Percentiles rank a stretch among this genome's conserved stretches.
Evolutionary conservation across 108 stramenopile genomes (phyloP).

Genomic region (Epipyxis sp.): DNA sequence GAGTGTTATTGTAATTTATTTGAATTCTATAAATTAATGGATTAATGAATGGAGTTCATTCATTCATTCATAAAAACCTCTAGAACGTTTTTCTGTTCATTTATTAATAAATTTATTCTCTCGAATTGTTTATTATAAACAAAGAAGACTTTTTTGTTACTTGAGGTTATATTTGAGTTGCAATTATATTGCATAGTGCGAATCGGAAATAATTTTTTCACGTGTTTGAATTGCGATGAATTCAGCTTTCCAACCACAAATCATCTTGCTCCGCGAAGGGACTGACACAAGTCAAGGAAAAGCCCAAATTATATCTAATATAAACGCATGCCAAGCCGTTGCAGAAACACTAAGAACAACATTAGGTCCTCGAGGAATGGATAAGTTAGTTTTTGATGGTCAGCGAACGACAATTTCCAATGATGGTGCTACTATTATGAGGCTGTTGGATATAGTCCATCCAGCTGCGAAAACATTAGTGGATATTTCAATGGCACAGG

Average conservation of each 20-base stretch:
- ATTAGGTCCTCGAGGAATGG: constrained; percentile 98
- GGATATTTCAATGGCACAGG: constrained; percentile 92
- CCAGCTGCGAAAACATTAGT: constrained; percentile 96
- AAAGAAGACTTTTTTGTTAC: too few relatives aligned
- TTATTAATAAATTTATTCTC: too few relatives aligned
- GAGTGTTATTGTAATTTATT: too few relatives aligned
- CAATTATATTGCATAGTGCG: too few relatives aligned
- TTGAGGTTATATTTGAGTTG: too few relatives aligned
- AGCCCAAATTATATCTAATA: constrained; percentile 95
- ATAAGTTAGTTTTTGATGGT: constrained; percentile 91
- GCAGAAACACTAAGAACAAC: constrained; percentile 91
- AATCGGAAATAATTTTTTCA: too few relatives aligned
- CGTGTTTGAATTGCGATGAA: too few relatives aligned
- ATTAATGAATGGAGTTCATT: too few relatives aligned
- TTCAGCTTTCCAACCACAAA: constrained; percentile 64
- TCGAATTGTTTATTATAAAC: too few relatives aligned
- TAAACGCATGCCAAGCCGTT: constrained; percentile 97
- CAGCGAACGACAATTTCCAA: constrained; percentile 86
- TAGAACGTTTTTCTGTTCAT: too few relatives aligned
- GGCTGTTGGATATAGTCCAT: constrained; percentile 93
- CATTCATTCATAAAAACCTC: too few relatives aligned
- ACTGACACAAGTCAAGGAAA: constrained; percentile 97
- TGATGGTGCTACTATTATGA: constrained; percentile 98
- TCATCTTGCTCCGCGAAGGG: constrained; percentile 96
- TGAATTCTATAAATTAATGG: too few relatives aligned